Percentiles rank a stretch among this genome's conserved stretches.
These are phyloP conservation scores for Deuterostichococcus epilithicus DNA, from an alignment of 139 green algal genomes.

Conservation along the genomic window DNA sequence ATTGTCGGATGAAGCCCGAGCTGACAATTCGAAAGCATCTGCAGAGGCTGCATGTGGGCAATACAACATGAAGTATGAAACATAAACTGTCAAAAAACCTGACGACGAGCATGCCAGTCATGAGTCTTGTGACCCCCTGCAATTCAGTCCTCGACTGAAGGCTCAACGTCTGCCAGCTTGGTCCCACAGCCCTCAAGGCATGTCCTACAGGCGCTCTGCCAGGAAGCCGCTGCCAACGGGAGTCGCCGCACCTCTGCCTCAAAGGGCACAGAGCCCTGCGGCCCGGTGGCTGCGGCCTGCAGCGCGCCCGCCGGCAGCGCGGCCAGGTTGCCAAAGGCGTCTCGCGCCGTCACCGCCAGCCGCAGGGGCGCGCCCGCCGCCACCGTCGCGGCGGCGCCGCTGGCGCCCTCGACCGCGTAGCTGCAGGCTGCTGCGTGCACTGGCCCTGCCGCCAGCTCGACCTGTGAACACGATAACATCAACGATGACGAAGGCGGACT, in stretches of 20 bases:
- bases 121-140: no score
- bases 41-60: no score
- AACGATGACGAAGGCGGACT: no score
- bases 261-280: constrained; percentile 1
- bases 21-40: no score
- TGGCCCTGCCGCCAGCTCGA: background rate
- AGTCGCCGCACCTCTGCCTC: background rate
- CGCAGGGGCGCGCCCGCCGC: constrained; percentile 1
- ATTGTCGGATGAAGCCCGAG: no score
- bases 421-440: background rate
- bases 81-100: no score
- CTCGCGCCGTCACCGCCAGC: constrained; percentile 2
- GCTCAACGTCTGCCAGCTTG: no score
- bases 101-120: no score
- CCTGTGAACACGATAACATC: background rate
- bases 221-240: background rate
- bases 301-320: background rate
- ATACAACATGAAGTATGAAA: no score
- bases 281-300: background rate
- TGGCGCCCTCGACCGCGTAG: background rate
- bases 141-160: no score
- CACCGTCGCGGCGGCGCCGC: background rate
- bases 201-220: background rate
- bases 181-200: no score
- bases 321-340: constrained; percentile 5